phyloP scores from a whole-genome alignment of 371 early-diverging fungal genomes.

The Fennellomyces sp. region DNA sequence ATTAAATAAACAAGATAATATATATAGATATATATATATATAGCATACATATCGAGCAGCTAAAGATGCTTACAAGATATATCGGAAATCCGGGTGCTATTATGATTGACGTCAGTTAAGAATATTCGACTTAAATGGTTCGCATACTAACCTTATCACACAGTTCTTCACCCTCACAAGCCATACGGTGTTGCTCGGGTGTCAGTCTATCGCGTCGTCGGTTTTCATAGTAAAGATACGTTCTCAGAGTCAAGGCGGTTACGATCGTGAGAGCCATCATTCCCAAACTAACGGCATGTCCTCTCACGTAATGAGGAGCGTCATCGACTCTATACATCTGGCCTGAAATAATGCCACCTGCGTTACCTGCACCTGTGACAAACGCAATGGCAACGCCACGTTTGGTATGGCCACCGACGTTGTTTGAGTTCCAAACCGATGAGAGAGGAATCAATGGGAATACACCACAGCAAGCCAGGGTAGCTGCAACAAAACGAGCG shows the following conservation, averaged over 20 bases:
- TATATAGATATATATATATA: no score
- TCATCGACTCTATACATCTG: conserved; percentile 65
- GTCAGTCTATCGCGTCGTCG: conserved; percentile 9
- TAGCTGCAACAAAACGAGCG: conserved; percentile 48
- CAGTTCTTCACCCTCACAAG: conserved; percentile 48
- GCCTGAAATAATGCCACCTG: conserved; percentile 18
- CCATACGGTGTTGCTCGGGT: conserved; percentile 48
- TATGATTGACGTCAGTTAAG: background rate
- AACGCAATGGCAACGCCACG: conserved; percentile 61
- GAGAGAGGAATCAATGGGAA: conserved; percentile 58
- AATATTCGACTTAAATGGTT: background rate
- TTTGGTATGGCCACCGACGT: conserved; percentile 67
- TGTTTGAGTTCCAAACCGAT: conserved; percentile 64
- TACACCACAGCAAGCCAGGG: conserved; percentile 53
- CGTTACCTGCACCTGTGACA: conserved; percentile 55
- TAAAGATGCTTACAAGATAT: conserved; percentile 23
- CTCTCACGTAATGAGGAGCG: conserved; percentile 55
- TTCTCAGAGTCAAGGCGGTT: conserved; percentile 27
- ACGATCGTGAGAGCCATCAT: conserved; percentile 47
- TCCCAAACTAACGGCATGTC: conserved; percentile 44
- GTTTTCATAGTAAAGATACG: conserved; percentile 5
- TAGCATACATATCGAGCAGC: no score
- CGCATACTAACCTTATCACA: conserved; percentile 44
- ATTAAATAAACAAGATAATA: background rate
- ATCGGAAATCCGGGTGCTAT: conserved; percentile 61